Conservation (phyloP, 108 stramenopile genomes). For the Cyclotella kingstonii region DNA sequence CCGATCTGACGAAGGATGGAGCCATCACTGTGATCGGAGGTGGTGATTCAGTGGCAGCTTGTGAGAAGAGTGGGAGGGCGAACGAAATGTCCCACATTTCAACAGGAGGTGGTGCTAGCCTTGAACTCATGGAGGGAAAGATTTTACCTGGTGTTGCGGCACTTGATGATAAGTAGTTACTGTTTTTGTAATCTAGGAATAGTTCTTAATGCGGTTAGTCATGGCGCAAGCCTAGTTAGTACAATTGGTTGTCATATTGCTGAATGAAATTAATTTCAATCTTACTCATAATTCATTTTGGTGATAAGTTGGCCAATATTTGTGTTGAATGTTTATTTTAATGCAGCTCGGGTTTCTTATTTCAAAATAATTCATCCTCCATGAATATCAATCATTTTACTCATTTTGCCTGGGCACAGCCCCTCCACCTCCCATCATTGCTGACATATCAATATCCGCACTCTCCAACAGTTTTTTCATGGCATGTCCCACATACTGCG, state of each 20-base stretch:
- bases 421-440: too few species aligned
- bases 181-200: background rate
- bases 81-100: conserved; percentile 97
- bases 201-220: background rate
- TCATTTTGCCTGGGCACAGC: conserved; percentile 2
- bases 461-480: conserved; percentile 76
- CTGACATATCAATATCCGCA: conserved; percentile 81
- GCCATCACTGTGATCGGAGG: conserved; percentile 98
- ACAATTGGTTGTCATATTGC: background rate
- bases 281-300: background rate
- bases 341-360: background rate
- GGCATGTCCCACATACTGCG: conserved; percentile 74
- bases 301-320: background rate
- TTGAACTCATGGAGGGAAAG: conserved; percentile 98
- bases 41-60: conserved; percentile 98
- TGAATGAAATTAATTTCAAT: background rate
- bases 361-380: background rate
- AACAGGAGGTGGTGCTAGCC: conserved; percentile 96
- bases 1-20: conserved; percentile 90
- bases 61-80: conserved; percentile 87
- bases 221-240: background rate
- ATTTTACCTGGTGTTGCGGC: conserved; percentile 97
- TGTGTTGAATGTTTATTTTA: background rate
- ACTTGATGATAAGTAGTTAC: conserved; percentile 76
- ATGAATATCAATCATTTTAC: background rate